Percentiles rank a stretch among this genome's conserved stretches.
Conservation (phyloP, 192 early-diverging fungal genomes). For the Entomortierella chlamydospora region DNA sequence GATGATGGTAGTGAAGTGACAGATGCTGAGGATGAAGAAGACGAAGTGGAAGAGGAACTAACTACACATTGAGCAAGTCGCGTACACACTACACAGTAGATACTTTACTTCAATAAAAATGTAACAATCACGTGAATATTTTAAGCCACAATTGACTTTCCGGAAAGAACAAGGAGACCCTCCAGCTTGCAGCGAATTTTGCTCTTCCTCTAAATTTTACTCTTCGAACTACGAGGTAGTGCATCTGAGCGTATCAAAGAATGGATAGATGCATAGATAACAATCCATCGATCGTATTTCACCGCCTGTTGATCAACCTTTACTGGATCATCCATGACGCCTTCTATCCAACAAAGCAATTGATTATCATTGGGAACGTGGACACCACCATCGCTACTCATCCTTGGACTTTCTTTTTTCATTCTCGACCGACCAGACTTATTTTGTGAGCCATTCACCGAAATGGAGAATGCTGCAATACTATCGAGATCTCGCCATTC, state of each 20-base stretch:
- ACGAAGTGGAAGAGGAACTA: not conserved
- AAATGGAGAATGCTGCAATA: no score
- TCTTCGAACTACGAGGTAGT: slow-evolving; percentile 39
- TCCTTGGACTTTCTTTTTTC: not conserved
- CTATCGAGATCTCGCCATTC: no score
- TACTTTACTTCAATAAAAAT: no score
- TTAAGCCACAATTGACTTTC: slow-evolving; percentile 2
- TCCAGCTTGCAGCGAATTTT: not conserved
- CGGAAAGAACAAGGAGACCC: not conserved
- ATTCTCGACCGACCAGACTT: no score
- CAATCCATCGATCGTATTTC: slow-evolving; percentile 19
- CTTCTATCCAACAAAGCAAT: not conserved
- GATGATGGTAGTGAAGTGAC: not conserved
- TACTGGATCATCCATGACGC: not conserved
- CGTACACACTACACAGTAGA: no score
- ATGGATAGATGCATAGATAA: slow-evolving; percentile 5
- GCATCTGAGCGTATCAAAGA: not conserved
- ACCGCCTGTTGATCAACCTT: not conserved
- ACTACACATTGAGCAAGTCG: not conserved
- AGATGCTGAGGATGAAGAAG: not conserved
- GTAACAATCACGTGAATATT: not conserved
- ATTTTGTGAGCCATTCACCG: no score
- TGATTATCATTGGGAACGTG: not conserved
- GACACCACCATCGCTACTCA: not conserved
- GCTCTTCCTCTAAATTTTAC: slow-evolving; percentile 34